A percentile compares a stretch with the other conserved stretches of the same genome.
phyloP scores from a whole-genome alignment of 345 rosid genomes.

The Nasturtium officinale region DNA sequence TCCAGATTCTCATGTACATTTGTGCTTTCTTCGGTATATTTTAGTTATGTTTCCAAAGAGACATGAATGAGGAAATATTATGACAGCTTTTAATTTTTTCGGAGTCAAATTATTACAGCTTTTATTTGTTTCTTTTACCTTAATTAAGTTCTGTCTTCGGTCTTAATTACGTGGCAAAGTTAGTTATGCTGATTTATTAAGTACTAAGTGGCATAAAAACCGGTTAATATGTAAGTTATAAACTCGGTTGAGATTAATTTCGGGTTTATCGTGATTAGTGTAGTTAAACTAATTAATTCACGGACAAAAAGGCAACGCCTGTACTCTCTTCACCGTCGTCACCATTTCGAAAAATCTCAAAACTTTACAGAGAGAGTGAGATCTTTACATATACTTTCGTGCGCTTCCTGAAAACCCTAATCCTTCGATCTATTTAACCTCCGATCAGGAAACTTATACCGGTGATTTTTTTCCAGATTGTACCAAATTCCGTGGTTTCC shows the following conservation, averaged over 20 bases:
- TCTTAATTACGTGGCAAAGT: background rate
- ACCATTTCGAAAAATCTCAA: slow-evolving; percentile 29
- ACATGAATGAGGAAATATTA: slow-evolving; percentile 1
- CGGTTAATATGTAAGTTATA: slow-evolving; percentile 2
- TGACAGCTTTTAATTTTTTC: background rate
- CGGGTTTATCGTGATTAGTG: background rate
- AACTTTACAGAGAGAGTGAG: slow-evolving; percentile 21
- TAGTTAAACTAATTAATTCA: slow-evolving; percentile 11
- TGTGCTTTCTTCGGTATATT: slow-evolving; percentile 17
- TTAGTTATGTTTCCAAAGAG: slow-evolving; percentile 25
- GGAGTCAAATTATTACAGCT: background rate
- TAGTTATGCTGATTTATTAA: background rate
- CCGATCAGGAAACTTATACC: background rate
- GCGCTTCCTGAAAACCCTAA: slow-evolving; percentile 34
- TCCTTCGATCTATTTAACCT: slow-evolving; percentile 34
- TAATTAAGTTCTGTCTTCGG: background rate
- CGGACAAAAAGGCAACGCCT: slow-evolving; percentile 36
- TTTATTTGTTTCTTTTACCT: background rate
- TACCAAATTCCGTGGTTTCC: slow-evolving; percentile 35
- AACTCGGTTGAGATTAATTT: background rate
- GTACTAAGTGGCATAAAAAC: background rate
- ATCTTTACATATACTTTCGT: slow-evolving; percentile 10
- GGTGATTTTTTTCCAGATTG: background rate
- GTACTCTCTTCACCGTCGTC: slow-evolving; percentile 30
- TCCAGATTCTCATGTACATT: slow-evolving; percentile 38